Conservation (phyloP, 2,329 filamentous ascomycete genomes). For the Alternaria longipes region DNA sequence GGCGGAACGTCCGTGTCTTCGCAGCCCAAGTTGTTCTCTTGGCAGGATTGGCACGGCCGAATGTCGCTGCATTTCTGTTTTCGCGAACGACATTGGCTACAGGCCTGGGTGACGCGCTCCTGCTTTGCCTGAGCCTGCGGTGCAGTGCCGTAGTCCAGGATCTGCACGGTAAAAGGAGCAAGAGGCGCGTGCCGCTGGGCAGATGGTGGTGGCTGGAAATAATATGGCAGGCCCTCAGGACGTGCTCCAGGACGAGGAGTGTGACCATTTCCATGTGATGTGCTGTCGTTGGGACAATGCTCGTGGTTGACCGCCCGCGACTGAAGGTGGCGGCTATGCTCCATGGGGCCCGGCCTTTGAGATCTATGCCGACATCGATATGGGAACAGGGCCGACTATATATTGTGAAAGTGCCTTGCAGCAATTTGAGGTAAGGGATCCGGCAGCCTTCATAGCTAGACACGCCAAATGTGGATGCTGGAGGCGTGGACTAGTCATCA, state of each 20-base stretch:
- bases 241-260: slow-evolving; percentile 41
- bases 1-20: slow-evolving; percentile 90
- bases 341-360: slow-evolving; percentile 43
- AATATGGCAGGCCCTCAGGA: slow-evolving; percentile 43
- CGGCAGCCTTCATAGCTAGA: no score
- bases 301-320: slow-evolving; percentile 46
- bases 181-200: slow-evolving; percentile 45
- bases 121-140: slow-evolving; percentile 46
- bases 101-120: slow-evolving; percentile 68
- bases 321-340: slow-evolving; percentile 46
- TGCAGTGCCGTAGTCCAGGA: slow-evolving; percentile 38
- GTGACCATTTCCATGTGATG: slow-evolving; percentile 45
- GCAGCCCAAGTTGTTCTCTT: slow-evolving; percentile 84
- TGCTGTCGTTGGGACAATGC: slow-evolving; percentile 44
- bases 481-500: no score
- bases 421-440: no score
- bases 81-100: slow-evolving; percentile 58
- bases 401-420: no score
- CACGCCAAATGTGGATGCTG: no score
- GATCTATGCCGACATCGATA: slow-evolving; percentile 39
- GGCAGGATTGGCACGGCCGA: slow-evolving; percentile 68
- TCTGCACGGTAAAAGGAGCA: slow-evolving; percentile 33
- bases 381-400: no score
- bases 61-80: slow-evolving; percentile 56
- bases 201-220: slow-evolving; percentile 39